A percentile compares a stretch with the other conserved stretches of the same genome.
These are phyloP conservation scores for Sporobolomyces roseus DNA, from an alignment of 768 basidiomycete genomes.

Conservation along the genomic window DNA sequence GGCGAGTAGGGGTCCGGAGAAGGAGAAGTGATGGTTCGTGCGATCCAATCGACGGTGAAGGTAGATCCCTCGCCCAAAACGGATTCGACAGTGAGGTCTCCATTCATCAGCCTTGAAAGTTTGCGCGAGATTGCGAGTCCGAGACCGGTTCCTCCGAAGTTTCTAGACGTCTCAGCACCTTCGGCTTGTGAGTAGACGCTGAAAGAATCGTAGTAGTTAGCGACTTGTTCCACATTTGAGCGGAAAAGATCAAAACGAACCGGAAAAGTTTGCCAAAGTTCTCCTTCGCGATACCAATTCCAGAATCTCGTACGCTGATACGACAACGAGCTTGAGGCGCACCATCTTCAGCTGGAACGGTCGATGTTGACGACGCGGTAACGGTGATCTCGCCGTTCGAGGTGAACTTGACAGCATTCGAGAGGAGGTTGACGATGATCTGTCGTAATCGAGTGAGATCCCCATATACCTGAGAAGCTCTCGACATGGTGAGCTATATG, in stretches of 20 bases:
- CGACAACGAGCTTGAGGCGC: not conserved
- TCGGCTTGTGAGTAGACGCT: conserved; percentile 40
- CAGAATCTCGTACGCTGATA: conserved; percentile 34
- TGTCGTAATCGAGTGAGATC: conserved; percentile 34
- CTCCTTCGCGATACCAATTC: conserved; percentile 39
- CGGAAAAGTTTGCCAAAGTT: conserved; percentile 34
- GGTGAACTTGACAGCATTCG: conserved; percentile 40
- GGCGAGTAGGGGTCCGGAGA: conserved; percentile 24
- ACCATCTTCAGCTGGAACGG: not conserved
- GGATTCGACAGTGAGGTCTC: conserved; percentile 35
- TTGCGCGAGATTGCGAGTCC: conserved; percentile 40
- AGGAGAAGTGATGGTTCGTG: not conserved
- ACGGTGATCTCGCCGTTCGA: conserved; percentile 35
- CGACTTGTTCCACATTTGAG: not conserved
- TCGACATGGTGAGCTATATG: no score
- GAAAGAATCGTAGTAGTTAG: not conserved
- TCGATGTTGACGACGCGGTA: conserved; percentile 11
- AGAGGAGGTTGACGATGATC: conserved; percentile 37
- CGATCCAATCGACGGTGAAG: conserved; percentile 33
- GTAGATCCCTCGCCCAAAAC: conserved; percentile 36
- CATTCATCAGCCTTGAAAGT: conserved; percentile 32
- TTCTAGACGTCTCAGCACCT: conserved; percentile 26
- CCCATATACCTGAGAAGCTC: conserved; percentile 24
- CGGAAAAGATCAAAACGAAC: not conserved
- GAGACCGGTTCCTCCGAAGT: conserved; percentile 40